Percentiles rank a stretch among this genome's conserved stretches.
Conservation (phyloP, 257 asterid species). For the Fraxinus americana region DNA sequence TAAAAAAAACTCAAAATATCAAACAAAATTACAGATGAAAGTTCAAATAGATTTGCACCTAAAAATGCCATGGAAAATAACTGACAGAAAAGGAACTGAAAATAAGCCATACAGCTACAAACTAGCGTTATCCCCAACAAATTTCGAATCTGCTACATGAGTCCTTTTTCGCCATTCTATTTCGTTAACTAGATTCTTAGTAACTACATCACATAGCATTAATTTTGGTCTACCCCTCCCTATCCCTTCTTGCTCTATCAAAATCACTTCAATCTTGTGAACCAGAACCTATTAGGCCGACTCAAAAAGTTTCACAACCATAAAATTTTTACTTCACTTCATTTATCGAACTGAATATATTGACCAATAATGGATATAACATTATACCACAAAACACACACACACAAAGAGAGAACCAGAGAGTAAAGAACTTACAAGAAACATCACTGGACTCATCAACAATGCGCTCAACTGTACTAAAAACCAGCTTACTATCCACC, state of each 20-base stretch:
- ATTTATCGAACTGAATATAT: background rate
- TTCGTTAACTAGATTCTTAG: background rate
- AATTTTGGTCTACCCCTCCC: background rate
- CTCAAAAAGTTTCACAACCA: background rate
- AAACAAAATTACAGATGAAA: background rate
- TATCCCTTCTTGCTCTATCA: background rate
- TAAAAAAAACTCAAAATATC: background rate
- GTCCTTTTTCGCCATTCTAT: background rate
- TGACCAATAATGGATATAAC: background rate
- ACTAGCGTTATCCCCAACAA: background rate
- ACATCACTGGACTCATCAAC: conserved; percentile 91
- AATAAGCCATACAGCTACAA: background rate
- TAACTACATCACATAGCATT: background rate
- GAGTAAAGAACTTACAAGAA: conserved; percentile 62
- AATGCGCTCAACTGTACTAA: conserved; percentile 79
- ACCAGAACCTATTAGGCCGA: background rate
- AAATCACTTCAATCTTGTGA: background rate
- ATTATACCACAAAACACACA: background rate
- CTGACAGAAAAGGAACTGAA: background rate
- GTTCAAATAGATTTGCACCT: background rate
- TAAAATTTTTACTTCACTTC: background rate
- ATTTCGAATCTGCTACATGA: background rate
- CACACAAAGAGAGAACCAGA: background rate
- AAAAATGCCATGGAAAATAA: background rate
- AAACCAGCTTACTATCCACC: conserved; percentile 82